These are phyloP conservation scores for Yamadazyma kitorensis DNA, from an alignment of 805 yeast genomes.

Conservation along the genomic window DNA sequence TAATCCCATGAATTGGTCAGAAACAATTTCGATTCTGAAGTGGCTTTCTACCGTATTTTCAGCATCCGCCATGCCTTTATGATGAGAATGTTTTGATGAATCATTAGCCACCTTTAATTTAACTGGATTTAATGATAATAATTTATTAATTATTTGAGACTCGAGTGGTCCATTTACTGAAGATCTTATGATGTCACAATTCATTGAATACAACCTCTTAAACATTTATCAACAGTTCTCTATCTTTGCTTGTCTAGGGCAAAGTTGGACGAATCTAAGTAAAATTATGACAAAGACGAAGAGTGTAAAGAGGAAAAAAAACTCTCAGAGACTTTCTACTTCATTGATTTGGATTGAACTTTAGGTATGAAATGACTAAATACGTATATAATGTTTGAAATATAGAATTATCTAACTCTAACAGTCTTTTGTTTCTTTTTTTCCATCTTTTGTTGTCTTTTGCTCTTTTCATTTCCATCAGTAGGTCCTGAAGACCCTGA, in stretches of 20 bases:
- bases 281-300: too few species aligned
- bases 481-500: constrained; percentile 2
- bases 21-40: constrained; percentile 70
- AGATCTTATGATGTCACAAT: constrained; percentile 10
- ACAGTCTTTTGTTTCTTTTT: constrained; percentile 9
- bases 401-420: constrained; percentile 7
- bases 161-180: constrained; percentile 46
- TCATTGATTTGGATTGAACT: too few species aligned
- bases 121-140: constrained; percentile 38
- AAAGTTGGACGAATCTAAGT: too few species aligned
- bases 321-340: too few species aligned
- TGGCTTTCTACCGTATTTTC: constrained; percentile 75
- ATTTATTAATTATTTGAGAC: constrained; percentile 15
- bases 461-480: constrained; percentile 15
- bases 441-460: constrained; percentile 17
- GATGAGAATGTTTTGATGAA: constrained; percentile 85
- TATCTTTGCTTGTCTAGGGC: too few species aligned
- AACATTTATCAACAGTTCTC: too few species aligned
- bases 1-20: constrained; percentile 64
- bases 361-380: too few species aligned
- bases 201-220: constrained; percentile 8
- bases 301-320: too few species aligned
- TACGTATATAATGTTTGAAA: too few species aligned
- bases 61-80: constrained; percentile 76
- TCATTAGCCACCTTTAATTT: constrained; percentile 65